Conservation (phyloP, 805 yeast genomes). For the Metschnikowia arizonensis region DNA sequence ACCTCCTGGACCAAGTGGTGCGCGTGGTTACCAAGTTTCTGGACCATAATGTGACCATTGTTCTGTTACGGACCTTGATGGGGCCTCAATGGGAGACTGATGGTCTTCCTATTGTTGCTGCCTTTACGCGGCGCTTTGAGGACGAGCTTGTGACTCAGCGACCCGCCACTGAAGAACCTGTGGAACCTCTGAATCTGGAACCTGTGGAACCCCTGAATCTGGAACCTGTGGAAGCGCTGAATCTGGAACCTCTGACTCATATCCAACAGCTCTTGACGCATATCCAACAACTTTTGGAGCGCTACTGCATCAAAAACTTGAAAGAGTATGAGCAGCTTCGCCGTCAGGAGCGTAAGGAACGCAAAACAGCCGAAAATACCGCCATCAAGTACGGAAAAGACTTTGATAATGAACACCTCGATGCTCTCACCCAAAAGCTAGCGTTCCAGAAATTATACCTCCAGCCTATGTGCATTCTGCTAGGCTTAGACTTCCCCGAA, state of each 20-base stretch:
- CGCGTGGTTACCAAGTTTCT: slow-evolving; percentile 6
- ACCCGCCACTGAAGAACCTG: no score
- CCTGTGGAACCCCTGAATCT: neutral
- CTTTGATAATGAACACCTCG: slow-evolving; percentile 4
- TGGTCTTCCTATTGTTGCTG: slow-evolving; percentile 36
- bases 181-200: neutral
- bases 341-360: neutral
- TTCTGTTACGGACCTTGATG: slow-evolving; percentile 5
- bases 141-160: no score
- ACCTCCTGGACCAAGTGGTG: slow-evolving; percentile 6
- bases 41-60: slow-evolving; percentile 12
- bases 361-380: neutral
- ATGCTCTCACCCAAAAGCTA: slow-evolving; percentile 6
- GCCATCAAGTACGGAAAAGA: slow-evolving; percentile 4
- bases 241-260: neutral
- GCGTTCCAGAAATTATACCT: slow-evolving; percentile 6
- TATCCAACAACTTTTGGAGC: slow-evolving; percentile 4
- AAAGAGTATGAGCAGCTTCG: slow-evolving; percentile 1
- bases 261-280: slow-evolving; percentile 2
- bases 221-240: neutral
- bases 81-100: neutral
- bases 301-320: slow-evolving; percentile 1
- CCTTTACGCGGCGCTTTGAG: slow-evolving; percentile 32
- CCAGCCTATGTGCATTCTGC: slow-evolving; percentile 9
- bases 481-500: slow-evolving; percentile 8